Base-by-base conservation (phyloP, 805 yeast genomes). In the Maudiozyma barnettii region DNA sequence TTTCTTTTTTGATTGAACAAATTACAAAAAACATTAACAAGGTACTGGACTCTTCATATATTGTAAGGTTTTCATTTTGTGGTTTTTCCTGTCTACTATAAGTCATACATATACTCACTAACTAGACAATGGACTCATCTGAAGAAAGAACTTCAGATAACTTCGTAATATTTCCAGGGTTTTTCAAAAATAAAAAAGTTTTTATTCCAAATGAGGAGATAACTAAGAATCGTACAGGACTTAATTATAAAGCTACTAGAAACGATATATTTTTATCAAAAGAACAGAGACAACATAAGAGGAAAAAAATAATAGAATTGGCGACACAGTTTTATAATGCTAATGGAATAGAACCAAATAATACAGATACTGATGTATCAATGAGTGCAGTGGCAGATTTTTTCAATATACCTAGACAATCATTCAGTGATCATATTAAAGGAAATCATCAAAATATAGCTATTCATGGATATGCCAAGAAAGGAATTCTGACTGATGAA, bases 371-470 rank as follows among this genome's bases (percentile, higher is more conserved):
- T 13, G 12, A 40, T 13, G 37, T 22, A 7, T 43, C 53, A 2
- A 16, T 45, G 26, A 43, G 49, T 12, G 31, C 51, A 3, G 50
- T 47, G 3, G 49, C 50, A 4, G 44, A 45, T 10, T 50, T 29
- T 39, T 50, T 50, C 26, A 45, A 47, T 19, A 50, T 50, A 14
- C 43, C 53, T 13, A 47, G 49, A 41, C 53, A 50, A 35, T 41
- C 53, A 1, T 50, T 50, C 22, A 44, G 45, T 41, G 53, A 50
- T 45, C 53, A 50, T 45, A 31, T 47, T 8, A 47, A 43, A 18
- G 50, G 53, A 6, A 35, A 33, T 13, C 53, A 50, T 38, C 12
- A 39, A 18, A 50, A 50, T 33, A 19, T 44, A 29, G 53, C 50
- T 3, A 37, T 50, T 13, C 44, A 47, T 31, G 53, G 53, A 12